Evolutionary conservation across 768 basidiomycete species (phyloP).

Genomic region (Lentinula edodes): DNA sequence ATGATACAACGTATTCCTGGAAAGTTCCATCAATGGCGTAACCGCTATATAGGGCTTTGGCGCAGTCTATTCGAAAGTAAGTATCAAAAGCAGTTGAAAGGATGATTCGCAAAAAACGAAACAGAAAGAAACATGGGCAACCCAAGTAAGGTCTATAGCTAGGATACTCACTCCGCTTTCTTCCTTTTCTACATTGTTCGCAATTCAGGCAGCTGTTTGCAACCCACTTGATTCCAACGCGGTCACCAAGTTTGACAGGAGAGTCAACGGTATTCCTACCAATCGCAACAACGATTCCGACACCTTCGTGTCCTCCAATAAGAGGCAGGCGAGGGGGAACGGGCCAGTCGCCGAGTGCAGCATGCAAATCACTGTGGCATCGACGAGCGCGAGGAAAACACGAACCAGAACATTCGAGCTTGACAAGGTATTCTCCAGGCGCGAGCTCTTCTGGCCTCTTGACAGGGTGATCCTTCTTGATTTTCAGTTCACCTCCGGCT

Average conservation of each 20-base stretch:
- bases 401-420: slow-evolving; percentile 67
- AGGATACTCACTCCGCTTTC: slow-evolving; percentile 57
- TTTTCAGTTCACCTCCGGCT: slow-evolving; percentile 26
- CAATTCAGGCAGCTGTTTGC: slow-evolving; percentile 60
- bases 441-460: slow-evolving; percentile 47
- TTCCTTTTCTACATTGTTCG: slow-evolving; percentile 68
- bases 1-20: slow-evolving; percentile 67
- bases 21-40: slow-evolving; percentile 79
- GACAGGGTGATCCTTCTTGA: slow-evolving; percentile 50
- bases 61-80: slow-evolving; percentile 41
- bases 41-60: slow-evolving; percentile 54
- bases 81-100: too few relatives aligned
- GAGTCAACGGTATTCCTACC: slow-evolving; percentile 54
- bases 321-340: slow-evolving; percentile 54
- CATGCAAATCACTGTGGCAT: slow-evolving; percentile 85
- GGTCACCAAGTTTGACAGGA: slow-evolving; percentile 71
- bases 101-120: not conserved
- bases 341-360: slow-evolving; percentile 77
- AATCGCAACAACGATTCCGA: slow-evolving; percentile 80
- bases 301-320: slow-evolving; percentile 83
- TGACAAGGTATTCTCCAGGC: slow-evolving; percentile 71
- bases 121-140: not conserved
- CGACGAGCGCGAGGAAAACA: not conserved
- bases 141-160: not conserved
- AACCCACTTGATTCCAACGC: slow-evolving; percentile 82